These are phyloP conservation scores for Solanum microdontum DNA, from an alignment of 257 asterid genomes.

Conservation along the genomic window DNA sequence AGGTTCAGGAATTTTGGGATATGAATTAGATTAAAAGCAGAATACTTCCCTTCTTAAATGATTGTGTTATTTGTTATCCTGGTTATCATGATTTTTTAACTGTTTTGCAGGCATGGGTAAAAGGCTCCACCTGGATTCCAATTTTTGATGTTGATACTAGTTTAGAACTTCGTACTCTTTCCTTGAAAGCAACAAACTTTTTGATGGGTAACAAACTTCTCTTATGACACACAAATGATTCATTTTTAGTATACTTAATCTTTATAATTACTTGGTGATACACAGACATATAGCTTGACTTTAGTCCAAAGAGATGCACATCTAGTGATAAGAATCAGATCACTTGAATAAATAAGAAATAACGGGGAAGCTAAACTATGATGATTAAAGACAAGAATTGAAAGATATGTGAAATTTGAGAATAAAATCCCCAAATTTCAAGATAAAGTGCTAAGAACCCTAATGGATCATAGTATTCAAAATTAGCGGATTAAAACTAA, in stretches of 20 bases:
- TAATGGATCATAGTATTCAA: not conserved
- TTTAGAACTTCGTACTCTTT: slow-evolving; percentile 54
- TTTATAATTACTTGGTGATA: not conserved
- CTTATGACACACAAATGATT: not conserved
- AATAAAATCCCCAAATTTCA: not conserved
- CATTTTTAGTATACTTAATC: not conserved
- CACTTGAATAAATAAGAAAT: not conserved
- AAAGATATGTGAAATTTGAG: not conserved
- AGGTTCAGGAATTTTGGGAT: not conserved
- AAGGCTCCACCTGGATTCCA: slow-evolving; percentile 86
- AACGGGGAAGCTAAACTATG: not conserved
- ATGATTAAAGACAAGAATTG: not conserved
- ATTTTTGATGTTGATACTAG: slow-evolving; percentile 64
- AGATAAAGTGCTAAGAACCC: not conserved
- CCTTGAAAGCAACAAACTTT: slow-evolving; percentile 60
- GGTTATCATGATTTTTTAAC: not conserved
- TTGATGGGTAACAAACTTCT: slow-evolving; percentile 55
- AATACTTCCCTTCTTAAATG: not conserved
- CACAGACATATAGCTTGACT: not conserved
- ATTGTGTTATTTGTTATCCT: not conserved
- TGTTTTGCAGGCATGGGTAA: slow-evolving; percentile 80
- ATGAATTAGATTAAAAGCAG: not conserved
- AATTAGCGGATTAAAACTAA: not conserved
- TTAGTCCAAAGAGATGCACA: not conserved
- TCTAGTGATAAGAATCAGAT: not conserved